Percentiles rank a stretch among this genome's conserved stretches.
phyloP scores from a whole-genome alignment of 164 flowering plant species.

The Paratinospora sagittata region DNA sequence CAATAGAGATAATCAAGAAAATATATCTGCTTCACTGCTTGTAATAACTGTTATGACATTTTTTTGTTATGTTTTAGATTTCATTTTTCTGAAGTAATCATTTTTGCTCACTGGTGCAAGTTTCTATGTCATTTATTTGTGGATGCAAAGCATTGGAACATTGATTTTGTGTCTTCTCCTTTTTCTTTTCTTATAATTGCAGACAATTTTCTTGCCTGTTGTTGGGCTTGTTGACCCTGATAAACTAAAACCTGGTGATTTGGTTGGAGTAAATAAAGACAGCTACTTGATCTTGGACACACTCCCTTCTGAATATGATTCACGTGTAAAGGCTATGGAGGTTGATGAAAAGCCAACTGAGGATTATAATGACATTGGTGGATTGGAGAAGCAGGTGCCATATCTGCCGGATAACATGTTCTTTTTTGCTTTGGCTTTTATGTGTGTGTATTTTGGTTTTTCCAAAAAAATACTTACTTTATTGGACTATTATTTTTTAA shows the following conservation, averaged over 20 bases:
- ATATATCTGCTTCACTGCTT: too few species aligned
- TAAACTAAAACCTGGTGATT: conserved; percentile 83
- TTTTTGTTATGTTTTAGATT: too few species aligned
- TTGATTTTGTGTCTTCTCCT: too few species aligned
- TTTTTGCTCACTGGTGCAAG: not conserved
- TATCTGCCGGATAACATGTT: not conserved
- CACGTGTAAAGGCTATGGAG: conserved; percentile 98
- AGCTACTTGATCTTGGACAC: conserved; percentile 93
- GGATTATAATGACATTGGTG: conserved; percentile 94
- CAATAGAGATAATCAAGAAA: too few species aligned
- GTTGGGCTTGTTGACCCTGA: conserved; percentile 97
- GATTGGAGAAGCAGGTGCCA: conserved; percentile 84
- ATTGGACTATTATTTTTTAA: not conserved
- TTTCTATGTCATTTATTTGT: not conserved
- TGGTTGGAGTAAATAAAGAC: conserved; percentile 96
- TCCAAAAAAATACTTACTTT: not conserved
- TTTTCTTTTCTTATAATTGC: conserved; percentile 9
- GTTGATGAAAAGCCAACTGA: conserved; percentile 99
- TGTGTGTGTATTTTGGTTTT: too few species aligned
- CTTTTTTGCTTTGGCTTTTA: not conserved
- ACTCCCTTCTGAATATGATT: conserved; percentile 94
- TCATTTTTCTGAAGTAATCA: too few species aligned
- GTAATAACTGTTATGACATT: too few species aligned
- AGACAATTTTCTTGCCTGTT: conserved; percentile 94
- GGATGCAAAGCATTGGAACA: not conserved